phyloP scores from a whole-genome alignment of 805 yeast species.

The Saturnispora silvae region DNA sequence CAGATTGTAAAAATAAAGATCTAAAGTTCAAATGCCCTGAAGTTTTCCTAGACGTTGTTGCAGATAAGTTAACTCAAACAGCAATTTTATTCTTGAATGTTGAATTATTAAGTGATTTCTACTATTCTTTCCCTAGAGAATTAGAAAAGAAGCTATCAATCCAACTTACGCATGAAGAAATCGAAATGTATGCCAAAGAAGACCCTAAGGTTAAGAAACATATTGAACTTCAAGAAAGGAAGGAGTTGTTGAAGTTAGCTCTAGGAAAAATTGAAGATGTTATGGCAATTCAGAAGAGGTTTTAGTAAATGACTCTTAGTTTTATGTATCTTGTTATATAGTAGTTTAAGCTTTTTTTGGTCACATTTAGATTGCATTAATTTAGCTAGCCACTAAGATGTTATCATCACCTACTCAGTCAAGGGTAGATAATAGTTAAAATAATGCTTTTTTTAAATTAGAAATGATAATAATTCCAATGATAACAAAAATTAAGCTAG shows the following conservation, averaged over 20 bases:
- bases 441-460: background rate
- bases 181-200: constrained; percentile 86
- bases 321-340: background rate
- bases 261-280: constrained; percentile 75
- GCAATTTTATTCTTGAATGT: constrained; percentile 90
- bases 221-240: constrained; percentile 87
- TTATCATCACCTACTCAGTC: too few relatives aligned
- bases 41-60: constrained; percentile 81
- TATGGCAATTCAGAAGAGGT: constrained; percentile 48
- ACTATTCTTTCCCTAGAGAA: constrained; percentile 92
- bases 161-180: constrained; percentile 58
- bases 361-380: background rate
- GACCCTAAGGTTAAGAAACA: constrained; percentile 87
- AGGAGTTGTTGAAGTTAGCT: constrained; percentile 79
- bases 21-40: constrained; percentile 92
- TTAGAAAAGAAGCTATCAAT: constrained; percentile 65
- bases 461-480: background rate
- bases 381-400: too few relatives aligned
- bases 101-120: constrained; percentile 87
- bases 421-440: background rate
- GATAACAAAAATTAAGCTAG: background rate
- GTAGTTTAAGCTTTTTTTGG: background rate
- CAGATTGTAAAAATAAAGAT: constrained; percentile 67
- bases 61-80: constrained; percentile 84
- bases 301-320: constrained; percentile 3